Percentiles rank a stretch among this genome's conserved stretches.
Conservation (phyloP, 495 filamentous ascomycete species). For the Rostrohypoxylon terebratum region DNA sequence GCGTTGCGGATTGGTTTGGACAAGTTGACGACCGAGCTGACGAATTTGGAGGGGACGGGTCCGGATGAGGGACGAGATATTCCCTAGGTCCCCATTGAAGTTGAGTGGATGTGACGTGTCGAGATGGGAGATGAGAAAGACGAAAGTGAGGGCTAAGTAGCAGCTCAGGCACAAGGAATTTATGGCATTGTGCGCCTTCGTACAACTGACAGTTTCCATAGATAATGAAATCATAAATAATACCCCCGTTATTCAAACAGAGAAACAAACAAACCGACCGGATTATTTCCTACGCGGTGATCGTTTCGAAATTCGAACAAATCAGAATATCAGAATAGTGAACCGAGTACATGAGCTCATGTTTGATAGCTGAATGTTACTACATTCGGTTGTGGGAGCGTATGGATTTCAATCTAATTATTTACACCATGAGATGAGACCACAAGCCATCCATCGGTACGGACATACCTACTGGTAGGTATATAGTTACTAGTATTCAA, state of each 20-base stretch:
- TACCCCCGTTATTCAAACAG: slow-evolving; percentile 29
- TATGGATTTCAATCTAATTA: too few species aligned
- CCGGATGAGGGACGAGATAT: background rate
- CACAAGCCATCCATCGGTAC: too few species aligned
- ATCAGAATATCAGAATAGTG: too few species aligned
- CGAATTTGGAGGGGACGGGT: slow-evolving; percentile 9
- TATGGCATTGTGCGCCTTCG: slow-evolving; percentile 31
- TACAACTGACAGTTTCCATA: slow-evolving; percentile 31
- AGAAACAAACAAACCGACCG: too few species aligned
- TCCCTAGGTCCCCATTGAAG: slow-evolving; percentile 6
- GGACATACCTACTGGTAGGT: too few species aligned
- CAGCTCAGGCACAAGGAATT: slow-evolving; percentile 18
- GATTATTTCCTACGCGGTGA: too few species aligned
- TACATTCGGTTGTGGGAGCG: too few species aligned
- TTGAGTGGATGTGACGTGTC: slow-evolving; percentile 8
- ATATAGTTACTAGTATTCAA: too few species aligned
- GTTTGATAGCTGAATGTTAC: too few species aligned
- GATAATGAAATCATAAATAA: slow-evolving; percentile 44
- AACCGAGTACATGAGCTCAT: too few species aligned
- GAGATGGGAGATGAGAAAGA: background rate
- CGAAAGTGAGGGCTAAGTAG: slow-evolving; percentile 10
- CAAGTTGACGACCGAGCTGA: slow-evolving; percentile 2
- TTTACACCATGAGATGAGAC: too few species aligned
- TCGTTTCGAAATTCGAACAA: too few species aligned
- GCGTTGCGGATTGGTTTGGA: slow-evolving; percentile 33